Evolutionary conservation across 768 basidiomycete species (phyloP), one percentile per base, ranked within the genome.

Genomic region (Royoungia palumana): DNA sequence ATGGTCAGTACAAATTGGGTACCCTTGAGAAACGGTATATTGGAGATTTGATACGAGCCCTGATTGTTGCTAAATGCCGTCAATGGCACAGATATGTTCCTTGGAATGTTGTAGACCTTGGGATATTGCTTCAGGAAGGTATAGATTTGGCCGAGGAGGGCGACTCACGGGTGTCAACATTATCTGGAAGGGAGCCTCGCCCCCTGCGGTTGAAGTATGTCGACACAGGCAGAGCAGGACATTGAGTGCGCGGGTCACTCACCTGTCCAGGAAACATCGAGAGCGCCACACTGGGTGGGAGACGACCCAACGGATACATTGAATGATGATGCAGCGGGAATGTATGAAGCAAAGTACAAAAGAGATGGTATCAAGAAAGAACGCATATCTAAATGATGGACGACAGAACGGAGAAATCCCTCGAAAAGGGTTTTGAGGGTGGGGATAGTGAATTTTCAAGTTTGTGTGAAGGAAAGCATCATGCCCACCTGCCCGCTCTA

Each of bases 191-290:
- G 85, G 86, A 28, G 78, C 65, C 9, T 63, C 69, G 28, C 85
- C 86, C 53, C 82, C 85, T 86, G 47, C 48, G 34, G 28, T 47
- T 28, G 19, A 21, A 41, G 32, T 10, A 32, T 17, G 38, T 50
- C 37, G 36, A 46, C 13, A 55, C 32, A 38, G 24, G 36, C 4
- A 35, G 32, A 32, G 16, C 21, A 25, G 22, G 13, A 32, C 12
- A 40, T 12, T 16, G n/a, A n/a, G 8, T 37, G 27, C 36, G 41
- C 21, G n/a, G 50, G n/a, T 24, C 21, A 49, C 72, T 59, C 58
- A 84, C 87, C 85, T 48, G 71, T 69, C 85, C 86, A 88, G 27
- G 75, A 71, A 44, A 90, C 57, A 38, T 65, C 60, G n/a, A 88
- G 65, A 60, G 77, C 63, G 53, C 80, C 85, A 60, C 88, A 90